These are phyloP conservation scores for Geotrichum reessii DNA, from an alignment of 1,139 yeast species.

Conservation along the genomic window DNA sequence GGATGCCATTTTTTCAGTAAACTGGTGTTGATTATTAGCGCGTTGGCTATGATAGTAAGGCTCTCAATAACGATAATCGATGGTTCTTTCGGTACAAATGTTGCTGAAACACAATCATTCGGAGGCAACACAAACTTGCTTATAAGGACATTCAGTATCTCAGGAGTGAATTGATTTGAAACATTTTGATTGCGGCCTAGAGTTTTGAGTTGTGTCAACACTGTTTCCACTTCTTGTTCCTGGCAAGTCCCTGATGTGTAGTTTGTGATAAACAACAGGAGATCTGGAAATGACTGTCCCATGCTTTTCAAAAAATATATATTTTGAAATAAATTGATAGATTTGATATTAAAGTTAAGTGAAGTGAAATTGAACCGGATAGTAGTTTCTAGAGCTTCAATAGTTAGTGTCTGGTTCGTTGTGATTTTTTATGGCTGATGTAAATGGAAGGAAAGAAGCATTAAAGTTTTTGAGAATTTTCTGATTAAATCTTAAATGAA, in stretches of 20 bases:
- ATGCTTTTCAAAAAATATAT: neutral
- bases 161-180: neutral
- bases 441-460: neutral
- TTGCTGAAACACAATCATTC: neutral
- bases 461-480: neutral
- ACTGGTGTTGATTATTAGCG: conserved; percentile 21
- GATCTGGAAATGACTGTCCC: neutral
- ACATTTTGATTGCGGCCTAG: neutral
- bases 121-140: neutral
- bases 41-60: conserved; percentile 26
- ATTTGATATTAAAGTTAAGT: neutral
- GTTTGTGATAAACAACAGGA: neutral
- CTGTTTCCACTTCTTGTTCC: neutral
- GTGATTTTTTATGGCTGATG: neutral
- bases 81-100: neutral
- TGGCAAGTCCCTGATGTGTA: neutral
- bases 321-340: neutral
- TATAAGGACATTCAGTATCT: neutral
- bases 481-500: neutral
- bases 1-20: conserved; percentile 19
- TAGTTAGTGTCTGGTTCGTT: neutral
- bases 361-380: neutral
- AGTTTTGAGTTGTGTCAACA: neutral
- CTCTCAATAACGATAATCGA: conserved; percentile 18
- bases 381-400: neutral